These are phyloP conservation scores for Gossypium lobatum DNA, from an alignment of 441 rosid species.

Conservation along the genomic window DNA sequence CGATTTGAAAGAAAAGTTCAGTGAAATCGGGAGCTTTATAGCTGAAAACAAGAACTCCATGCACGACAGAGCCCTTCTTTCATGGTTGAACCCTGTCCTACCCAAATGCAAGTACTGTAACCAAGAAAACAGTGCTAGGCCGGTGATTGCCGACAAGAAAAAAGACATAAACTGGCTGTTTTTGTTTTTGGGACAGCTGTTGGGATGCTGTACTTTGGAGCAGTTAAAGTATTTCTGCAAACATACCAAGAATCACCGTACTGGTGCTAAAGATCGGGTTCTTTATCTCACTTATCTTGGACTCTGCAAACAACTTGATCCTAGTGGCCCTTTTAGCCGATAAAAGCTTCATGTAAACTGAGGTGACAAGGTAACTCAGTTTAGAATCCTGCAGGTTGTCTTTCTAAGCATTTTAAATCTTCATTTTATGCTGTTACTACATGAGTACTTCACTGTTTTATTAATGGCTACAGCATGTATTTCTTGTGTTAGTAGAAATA, in stretches of 20 bases:
- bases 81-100: slow-evolving; percentile 47
- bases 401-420: neutral
- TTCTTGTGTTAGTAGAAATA: no score
- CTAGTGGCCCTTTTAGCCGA: slow-evolving; percentile 36
- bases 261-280: slow-evolving; percentile 74
- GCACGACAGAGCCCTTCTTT: slow-evolving; percentile 55
- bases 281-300: slow-evolving; percentile 53
- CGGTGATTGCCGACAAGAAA: slow-evolving; percentile 42
- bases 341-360: neutral
- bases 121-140: slow-evolving; percentile 38
- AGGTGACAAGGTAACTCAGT: neutral
- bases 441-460: neutral
- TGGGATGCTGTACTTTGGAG: slow-evolving; percentile 66
- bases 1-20: neutral
- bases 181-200: slow-evolving; percentile 61
- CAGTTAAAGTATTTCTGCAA: slow-evolving; percentile 76
- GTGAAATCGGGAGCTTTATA: neutral
- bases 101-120: slow-evolving; percentile 44
- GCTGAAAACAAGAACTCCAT: slow-evolving; percentile 13
- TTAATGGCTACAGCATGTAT: neutral
- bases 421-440: neutral
- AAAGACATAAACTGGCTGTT: slow-evolving; percentile 72
- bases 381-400: neutral
- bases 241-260: slow-evolving; percentile 51
- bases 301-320: slow-evolving; percentile 56